phyloP scores from a whole-genome alignment of 2,329 filamentous ascomycete genomes.

The Cyphellophora europaea region DNA sequence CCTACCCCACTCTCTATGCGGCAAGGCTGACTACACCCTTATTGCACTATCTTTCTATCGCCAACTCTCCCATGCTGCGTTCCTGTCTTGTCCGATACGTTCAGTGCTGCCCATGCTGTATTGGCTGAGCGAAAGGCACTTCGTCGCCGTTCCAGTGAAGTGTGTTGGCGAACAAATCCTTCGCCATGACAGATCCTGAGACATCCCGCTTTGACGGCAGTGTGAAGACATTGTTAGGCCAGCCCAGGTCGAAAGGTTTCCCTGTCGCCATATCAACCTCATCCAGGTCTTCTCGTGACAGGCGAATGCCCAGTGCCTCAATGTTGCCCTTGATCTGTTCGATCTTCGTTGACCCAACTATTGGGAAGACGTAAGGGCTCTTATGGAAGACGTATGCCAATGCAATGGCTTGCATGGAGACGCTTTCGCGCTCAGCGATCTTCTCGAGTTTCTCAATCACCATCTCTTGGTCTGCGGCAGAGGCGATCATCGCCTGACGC shows the following conservation, averaged over 20 bases:
- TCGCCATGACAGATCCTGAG: background rate
- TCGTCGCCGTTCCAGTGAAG: background rate
- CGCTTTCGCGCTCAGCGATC: constrained; percentile 9
- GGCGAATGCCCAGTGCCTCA: constrained; percentile 39
- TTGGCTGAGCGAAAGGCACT: background rate
- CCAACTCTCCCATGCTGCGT: too few relatives aligned
- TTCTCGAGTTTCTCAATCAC: constrained; percentile 12
- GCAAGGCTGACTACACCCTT: too few relatives aligned
- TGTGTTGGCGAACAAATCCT: background rate
- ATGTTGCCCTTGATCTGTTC: constrained; percentile 49
- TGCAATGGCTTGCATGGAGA: constrained; percentile 22
- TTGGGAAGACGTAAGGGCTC: constrained; percentile 44
- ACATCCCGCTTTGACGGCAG: background rate
- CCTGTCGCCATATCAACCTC: constrained; percentile 42
- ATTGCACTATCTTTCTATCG: too few relatives aligned
- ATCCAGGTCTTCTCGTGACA: constrained; percentile 44
- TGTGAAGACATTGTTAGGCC: constrained; percentile 41
- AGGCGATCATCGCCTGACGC: constrained; percentile 40
- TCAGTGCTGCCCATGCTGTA: background rate
- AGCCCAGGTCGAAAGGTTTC: constrained; percentile 47
- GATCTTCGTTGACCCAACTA: constrained; percentile 43
- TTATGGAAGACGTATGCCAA: constrained; percentile 45
- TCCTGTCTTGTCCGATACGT: too few relatives aligned
- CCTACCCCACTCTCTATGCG: too few relatives aligned
- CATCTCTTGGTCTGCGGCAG: constrained; percentile 25